Evolutionary conservation across 2,329 filamentous ascomycete genomes (phyloP).

Genomic region (Helicocarpus griseus): DNA sequence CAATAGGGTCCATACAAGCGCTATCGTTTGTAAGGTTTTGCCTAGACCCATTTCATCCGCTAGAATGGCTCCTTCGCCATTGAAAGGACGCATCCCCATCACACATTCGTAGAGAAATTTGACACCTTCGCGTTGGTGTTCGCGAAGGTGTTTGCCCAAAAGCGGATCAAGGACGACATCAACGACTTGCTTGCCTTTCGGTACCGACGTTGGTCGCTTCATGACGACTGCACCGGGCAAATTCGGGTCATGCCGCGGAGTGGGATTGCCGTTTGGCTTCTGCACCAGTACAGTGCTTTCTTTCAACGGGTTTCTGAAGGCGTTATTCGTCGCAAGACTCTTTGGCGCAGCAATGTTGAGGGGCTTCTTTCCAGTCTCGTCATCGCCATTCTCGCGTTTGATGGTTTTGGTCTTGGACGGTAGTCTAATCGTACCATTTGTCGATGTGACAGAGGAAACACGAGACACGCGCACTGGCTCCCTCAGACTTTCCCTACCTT

Average conservation of each 20-base stretch:
- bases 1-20: constrained; percentile 60
- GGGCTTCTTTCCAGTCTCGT: constrained; percentile 29
- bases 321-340: constrained; percentile 31
- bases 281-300: constrained; percentile 42
- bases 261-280: constrained; percentile 37
- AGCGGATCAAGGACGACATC: constrained; percentile 65
- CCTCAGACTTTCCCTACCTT: constrained; percentile 10
- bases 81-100: constrained; percentile 59
- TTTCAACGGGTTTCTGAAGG: constrained; percentile 55
- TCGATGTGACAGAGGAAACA: not conserved
- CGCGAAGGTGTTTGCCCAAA: constrained; percentile 51
- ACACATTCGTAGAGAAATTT: constrained; percentile 66
- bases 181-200: constrained; percentile 55
- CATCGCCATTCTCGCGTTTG: constrained; percentile 5
- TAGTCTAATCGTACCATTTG: constrained; percentile 4
- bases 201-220: constrained; percentile 48
- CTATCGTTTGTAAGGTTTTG: constrained; percentile 64
- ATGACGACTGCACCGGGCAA: constrained; percentile 55
- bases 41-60: constrained; percentile 70
- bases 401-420: constrained; percentile 15
- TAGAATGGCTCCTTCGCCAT: constrained; percentile 59
- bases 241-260: constrained; percentile 56
- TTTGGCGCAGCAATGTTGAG: constrained; percentile 29
- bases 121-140: constrained; percentile 61
- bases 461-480: not conserved